phyloP scores from a whole-genome alignment of 495 filamentous ascomycete species.

The Daldinia grandis region DNA sequence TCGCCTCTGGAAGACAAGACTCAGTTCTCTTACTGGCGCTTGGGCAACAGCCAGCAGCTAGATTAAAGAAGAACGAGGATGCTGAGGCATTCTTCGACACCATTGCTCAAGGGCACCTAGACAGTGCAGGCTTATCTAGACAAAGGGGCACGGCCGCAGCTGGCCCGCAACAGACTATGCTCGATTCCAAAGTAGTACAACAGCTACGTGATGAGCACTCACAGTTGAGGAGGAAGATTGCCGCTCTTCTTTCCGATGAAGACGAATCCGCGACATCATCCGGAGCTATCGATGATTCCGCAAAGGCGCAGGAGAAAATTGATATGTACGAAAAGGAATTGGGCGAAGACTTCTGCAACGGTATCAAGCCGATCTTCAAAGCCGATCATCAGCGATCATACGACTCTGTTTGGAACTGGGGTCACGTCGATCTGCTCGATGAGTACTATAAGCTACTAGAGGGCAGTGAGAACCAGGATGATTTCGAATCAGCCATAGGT shows the following conservation, averaged over 20 bases:
- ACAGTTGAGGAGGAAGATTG: slow-evolving; percentile 83
- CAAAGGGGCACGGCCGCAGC: slow-evolving; percentile 68
- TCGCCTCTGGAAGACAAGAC: slow-evolving; percentile 82
- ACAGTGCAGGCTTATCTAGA: slow-evolving; percentile 70
- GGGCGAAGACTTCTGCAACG: slow-evolving; percentile 83
- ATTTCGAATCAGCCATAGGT: slow-evolving; percentile 15
- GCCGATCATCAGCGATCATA: slow-evolving; percentile 84
- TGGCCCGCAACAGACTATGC: slow-evolving; percentile 76
- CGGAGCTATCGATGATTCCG: slow-evolving; percentile 62
- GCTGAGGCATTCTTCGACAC: slow-evolving; percentile 83
- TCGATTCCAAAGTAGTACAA: slow-evolving; percentile 84
- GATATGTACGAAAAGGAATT: slow-evolving; percentile 86
- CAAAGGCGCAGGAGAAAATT: slow-evolving; percentile 74
- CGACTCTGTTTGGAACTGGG: slow-evolving; percentile 94
- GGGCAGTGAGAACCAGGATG: slow-evolving; percentile 81
- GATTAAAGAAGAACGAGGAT: slow-evolving; percentile 78
- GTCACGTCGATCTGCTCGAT: slow-evolving; percentile 82
- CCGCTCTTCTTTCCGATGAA: slow-evolving; percentile 84
- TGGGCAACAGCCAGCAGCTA: slow-evolving; percentile 80
- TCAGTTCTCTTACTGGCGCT: slow-evolving; percentile 79
- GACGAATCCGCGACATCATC: slow-evolving; percentile 79
- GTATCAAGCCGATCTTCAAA: slow-evolving; percentile 85
- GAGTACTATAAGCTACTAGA: slow-evolving; percentile 94
- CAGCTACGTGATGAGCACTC: slow-evolving; percentile 48
- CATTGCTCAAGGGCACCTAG: slow-evolving; percentile 77